Percentiles rank a stretch among this genome's conserved stretches.
Evolutionary conservation across 768 basidiomycete species (phyloP).

Genomic region (Boletus huronensis): DNA sequence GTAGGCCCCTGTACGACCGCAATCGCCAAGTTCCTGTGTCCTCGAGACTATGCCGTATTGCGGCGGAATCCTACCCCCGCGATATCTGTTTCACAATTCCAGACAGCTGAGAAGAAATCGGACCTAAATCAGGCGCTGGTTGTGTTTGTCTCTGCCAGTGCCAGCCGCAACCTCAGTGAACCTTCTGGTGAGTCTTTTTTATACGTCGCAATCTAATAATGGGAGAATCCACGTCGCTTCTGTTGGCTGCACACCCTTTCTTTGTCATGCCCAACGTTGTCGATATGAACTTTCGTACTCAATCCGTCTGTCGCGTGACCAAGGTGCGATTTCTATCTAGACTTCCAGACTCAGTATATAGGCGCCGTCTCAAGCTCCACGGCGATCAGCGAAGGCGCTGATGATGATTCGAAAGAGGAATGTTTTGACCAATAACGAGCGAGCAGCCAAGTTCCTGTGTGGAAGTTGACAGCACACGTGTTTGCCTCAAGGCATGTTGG

Average conservation of each 20-base stretch:
- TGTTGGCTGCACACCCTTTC: neutral
- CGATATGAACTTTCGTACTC: too few species aligned
- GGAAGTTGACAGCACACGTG: slow-evolving; percentile 13
- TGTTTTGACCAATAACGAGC: neutral
- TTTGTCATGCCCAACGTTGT: neutral
- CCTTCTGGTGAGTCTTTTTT: neutral
- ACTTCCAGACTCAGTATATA: neutral
- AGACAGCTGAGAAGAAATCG: neutral
- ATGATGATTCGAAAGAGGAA: neutral
- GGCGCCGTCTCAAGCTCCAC: slow-evolving; percentile 6
- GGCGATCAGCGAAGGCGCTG: slow-evolving; percentile 9
- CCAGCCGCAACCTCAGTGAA: neutral
- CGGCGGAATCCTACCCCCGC: slow-evolving; percentile 2
- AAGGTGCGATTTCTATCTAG: neutral
- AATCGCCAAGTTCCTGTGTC: neutral
- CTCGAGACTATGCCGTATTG: neutral
- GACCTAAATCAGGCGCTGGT: neutral
- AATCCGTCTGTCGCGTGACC: neutral
- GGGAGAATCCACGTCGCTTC: neutral
- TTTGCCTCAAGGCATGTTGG: slow-evolving; percentile 16
- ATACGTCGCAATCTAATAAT: neutral
- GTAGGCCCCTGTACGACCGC: neutral
- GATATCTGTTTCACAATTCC: neutral
- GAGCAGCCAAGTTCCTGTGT: neutral
- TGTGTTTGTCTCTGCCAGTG: slow-evolving; percentile 10